A percentile compares a stretch with the other conserved stretches of the same genome.
Evolutionary conservation across 805 yeast species (phyloP).

Genomic region (Ogataea methylovora): DNA sequence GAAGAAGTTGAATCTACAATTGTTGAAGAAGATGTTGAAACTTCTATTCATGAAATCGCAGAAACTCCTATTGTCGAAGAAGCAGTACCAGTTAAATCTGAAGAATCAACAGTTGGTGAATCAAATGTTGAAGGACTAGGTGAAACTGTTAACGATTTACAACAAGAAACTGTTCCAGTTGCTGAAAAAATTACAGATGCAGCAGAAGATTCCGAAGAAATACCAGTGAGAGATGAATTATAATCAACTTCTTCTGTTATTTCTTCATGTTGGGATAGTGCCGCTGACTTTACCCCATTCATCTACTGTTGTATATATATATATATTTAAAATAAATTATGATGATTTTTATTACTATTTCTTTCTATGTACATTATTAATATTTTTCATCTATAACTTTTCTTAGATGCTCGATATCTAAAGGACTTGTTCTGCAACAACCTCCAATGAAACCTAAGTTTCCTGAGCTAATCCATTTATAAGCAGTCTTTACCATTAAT

Average conservation of each 20-base stretch:
- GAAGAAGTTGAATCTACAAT: conserved; percentile 3
- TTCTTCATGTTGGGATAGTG: not conserved
- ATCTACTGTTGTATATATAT: not conserved
- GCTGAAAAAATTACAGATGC: not conserved
- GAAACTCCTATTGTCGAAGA: conserved; percentile 9
- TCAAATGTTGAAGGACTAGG: conserved; percentile 3
- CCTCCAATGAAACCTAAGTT: conserved; percentile 56
- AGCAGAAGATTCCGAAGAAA: conserved; percentile 1
- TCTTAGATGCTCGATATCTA: conserved; percentile 24
- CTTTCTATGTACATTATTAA: not conserved
- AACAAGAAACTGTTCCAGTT: not conserved
- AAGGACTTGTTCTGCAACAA: conserved; percentile 66
- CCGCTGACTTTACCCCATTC: no score
- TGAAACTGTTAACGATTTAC: not conserved
- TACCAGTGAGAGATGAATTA: conserved; percentile 9
- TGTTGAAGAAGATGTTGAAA: conserved; percentile 2
- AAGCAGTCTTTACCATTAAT: conserved; percentile 31
- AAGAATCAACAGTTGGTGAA: conserved; percentile 11
- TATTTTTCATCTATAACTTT: conserved; percentile 6
- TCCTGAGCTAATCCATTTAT: conserved; percentile 31
- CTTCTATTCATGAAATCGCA: conserved; percentile 6
- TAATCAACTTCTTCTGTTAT: not conserved
- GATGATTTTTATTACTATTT: not conserved
- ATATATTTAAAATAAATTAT: not conserved
- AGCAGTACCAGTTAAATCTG: conserved; percentile 2